Percentiles rank a stretch among this genome's conserved stretches.
Evolutionary conservation across 208 protist genomes (phyloP).

Genomic region (Trypanosoma lewisi): DNA sequence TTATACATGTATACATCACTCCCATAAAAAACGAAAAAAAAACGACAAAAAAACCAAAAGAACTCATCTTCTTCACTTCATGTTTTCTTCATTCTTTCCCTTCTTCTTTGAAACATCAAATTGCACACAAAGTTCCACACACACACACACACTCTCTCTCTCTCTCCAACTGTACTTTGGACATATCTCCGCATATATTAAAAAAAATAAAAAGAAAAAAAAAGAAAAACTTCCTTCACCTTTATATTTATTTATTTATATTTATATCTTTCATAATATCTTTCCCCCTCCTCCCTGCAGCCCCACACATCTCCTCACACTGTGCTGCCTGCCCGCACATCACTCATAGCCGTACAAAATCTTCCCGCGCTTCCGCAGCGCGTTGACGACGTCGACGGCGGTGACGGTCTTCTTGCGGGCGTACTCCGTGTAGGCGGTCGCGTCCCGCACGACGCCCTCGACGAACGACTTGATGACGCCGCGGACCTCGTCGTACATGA

Average conservation of each 20-base stretch:
- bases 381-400: slow-evolving; percentile 74
- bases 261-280: neutral
- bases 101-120: too few species aligned
- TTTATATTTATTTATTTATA: slow-evolving; percentile 1
- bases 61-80: too few species aligned
- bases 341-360: slow-evolving; percentile 79
- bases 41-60: too few species aligned
- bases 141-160: too few species aligned
- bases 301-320: too few species aligned
- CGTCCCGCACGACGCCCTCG: slow-evolving; percentile 62
- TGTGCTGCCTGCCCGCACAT: too few species aligned
- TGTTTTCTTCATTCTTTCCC: too few species aligned
- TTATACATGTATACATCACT: too few species aligned
- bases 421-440: slow-evolving; percentile 70
- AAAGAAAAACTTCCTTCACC: neutral
- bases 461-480: slow-evolving; percentile 75
- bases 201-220: neutral
- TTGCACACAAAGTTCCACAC: too few species aligned
- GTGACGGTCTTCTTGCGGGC: slow-evolving; percentile 67
- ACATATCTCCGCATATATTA: neutral
- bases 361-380: slow-evolving; percentile 73
- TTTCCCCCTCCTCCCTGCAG: neutral
- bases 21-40: too few species aligned
- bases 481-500: slow-evolving; percentile 36
- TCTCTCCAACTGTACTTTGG: neutral